These are phyloP conservation scores for Thermochaetoides thermophila DNA, from an alignment of 495 filamentous ascomycete species.

Conservation along the genomic window DNA sequence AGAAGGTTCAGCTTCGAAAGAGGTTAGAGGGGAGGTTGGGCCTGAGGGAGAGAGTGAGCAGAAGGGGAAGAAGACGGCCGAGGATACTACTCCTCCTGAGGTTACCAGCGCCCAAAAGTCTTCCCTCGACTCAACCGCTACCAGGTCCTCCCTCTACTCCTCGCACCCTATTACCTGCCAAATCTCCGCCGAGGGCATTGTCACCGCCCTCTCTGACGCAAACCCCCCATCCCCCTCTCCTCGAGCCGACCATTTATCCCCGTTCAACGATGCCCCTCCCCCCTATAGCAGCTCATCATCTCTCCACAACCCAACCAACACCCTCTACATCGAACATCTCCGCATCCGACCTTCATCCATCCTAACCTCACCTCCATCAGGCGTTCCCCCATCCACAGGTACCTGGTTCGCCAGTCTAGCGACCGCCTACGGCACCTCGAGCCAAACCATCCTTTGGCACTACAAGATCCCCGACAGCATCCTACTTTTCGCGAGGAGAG, in stretches of 20 bases:
- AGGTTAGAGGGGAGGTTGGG: background rate
- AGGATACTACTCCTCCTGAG: background rate
- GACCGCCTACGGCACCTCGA: constrained; percentile 38
- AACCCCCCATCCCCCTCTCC: constrained; percentile 6
- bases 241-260: no score
- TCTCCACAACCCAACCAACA: constrained; percentile 16
- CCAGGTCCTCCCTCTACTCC: constrained; percentile 10
- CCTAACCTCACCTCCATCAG: constrained; percentile 3
- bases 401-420: constrained; percentile 44
- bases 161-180: constrained; percentile 28
- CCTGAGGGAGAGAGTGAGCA: background rate
- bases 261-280: no score
- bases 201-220: constrained; percentile 23
- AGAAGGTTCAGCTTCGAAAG: background rate
- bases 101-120: constrained; percentile 12
- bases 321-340: constrained; percentile 29
- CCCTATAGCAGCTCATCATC: background rate
- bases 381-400: no score
- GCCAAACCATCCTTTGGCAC: constrained; percentile 43
- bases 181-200: constrained; percentile 27
- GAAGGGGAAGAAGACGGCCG: background rate
- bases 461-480: constrained; percentile 43
- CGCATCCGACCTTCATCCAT: constrained; percentile 10
- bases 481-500: constrained; percentile 32
- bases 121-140: constrained; percentile 24